A percentile compares a stretch with the other conserved stretches of the same genome.
Evolutionary conservation across 768 basidiomycete genomes (phyloP).

Genomic region (Crucibulum laeve): DNA sequence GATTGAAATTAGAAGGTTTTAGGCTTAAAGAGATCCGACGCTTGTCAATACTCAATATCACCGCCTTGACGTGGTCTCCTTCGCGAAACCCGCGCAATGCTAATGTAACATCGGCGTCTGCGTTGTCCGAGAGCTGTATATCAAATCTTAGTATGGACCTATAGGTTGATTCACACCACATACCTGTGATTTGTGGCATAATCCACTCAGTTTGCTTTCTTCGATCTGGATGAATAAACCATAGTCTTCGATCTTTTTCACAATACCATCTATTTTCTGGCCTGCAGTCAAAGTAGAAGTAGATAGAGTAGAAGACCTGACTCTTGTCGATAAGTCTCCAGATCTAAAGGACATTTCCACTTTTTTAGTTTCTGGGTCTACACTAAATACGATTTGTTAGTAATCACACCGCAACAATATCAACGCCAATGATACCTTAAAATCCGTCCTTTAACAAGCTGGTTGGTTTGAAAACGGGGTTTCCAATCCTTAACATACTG

Average conservation of each 20-base stretch:
- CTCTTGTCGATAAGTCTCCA: slow-evolving; percentile 40
- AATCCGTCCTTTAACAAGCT: slow-evolving; percentile 85
- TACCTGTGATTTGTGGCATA: slow-evolving; percentile 94
- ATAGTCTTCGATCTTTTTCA: slow-evolving; percentile 83
- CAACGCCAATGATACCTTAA: slow-evolving; percentile 46
- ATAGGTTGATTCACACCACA: slow-evolving; percentile 10
- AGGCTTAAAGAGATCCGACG: slow-evolving; percentile 82
- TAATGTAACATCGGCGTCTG: slow-evolving; percentile 69
- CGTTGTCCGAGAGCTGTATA: slow-evolving; percentile 80
- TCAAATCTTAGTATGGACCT: neutral
- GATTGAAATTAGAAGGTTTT: slow-evolving; percentile 83
- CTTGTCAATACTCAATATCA: slow-evolving; percentile 67
- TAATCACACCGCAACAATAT: neutral
- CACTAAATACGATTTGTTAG: slow-evolving; percentile 34
- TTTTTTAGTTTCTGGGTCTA: slow-evolving; percentile 67
- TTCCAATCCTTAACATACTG: slow-evolving; percentile 98
- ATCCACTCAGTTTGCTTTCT: slow-evolving; percentile 78
- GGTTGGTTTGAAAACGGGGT: slow-evolving; percentile 68
- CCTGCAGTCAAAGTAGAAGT: slow-evolving; percentile 65
- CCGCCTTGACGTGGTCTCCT: slow-evolving; percentile 81
- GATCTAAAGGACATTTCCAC: slow-evolving; percentile 90
- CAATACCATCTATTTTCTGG: slow-evolving; percentile 73
- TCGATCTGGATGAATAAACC: slow-evolving; percentile 92
- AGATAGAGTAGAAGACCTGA: slow-evolving; percentile 30
- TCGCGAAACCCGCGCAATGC: slow-evolving; percentile 81